Conservation (phyloP, 1,284 basidiomycete species). For the Trametes polyzona region DNA sequence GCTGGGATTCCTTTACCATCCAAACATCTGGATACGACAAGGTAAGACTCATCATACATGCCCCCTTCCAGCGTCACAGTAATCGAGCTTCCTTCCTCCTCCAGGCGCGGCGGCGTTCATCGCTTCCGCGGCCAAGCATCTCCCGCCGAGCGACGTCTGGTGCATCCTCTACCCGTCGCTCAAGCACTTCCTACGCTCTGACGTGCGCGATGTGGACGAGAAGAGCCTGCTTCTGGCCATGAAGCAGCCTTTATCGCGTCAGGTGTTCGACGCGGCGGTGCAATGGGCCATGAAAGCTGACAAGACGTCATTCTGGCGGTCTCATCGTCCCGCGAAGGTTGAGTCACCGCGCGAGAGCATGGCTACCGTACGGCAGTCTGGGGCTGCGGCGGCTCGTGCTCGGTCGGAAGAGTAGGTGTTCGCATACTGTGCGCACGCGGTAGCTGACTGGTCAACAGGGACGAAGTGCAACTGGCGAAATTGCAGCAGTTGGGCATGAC, state of each 20-base stretch:
- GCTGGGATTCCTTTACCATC: constrained; percentile 92
- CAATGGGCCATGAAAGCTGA: constrained; percentile 87
- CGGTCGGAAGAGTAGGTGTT: constrained; percentile 72
- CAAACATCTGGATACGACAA: constrained; percentile 96
- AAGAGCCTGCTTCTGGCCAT: constrained; percentile 74
- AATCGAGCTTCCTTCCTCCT: no score
- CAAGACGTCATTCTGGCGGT: constrained; percentile 77
- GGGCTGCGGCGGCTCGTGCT: constrained; percentile 50
- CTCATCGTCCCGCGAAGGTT: constrained; percentile 52
- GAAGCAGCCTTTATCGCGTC: constrained; percentile 74
- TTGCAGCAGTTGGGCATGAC: constrained; percentile 86
- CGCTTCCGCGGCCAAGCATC: constrained; percentile 77
- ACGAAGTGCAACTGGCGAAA: constrained; percentile 73
- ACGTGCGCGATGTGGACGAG: constrained; percentile 81
- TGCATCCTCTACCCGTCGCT: constrained; percentile 94
- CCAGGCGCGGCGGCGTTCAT: constrained; percentile 87
- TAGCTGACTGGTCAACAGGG: constrained; percentile 48
- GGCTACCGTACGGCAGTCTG: constrained; percentile 58
- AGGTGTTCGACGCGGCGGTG: constrained; percentile 85
- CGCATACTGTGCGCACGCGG: background rate
- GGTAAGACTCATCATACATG: constrained; percentile 48
- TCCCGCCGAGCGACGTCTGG: constrained; percentile 91
- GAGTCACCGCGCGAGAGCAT: constrained; percentile 75
- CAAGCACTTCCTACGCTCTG: constrained; percentile 84
- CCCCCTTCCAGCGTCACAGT: background rate